A percentile compares a stretch with the other conserved stretches of the same genome.
These are phyloP conservation scores for Penicilliopsis zonata DNA, from an alignment of 495 filamentous ascomycete species.

Conservation along the genomic window DNA sequence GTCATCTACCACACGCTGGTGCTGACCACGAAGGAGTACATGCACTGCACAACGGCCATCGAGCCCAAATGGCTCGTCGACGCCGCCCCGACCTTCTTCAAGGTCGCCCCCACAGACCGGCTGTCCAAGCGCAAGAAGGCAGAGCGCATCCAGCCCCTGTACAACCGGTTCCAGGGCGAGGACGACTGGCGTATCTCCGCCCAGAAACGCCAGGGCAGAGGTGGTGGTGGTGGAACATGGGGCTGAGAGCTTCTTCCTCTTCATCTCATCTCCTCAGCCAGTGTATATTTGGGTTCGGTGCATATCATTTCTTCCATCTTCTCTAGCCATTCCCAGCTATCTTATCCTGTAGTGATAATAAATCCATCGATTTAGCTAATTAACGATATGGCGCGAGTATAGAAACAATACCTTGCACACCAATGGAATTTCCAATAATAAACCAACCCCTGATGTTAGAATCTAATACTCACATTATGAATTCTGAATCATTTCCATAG, in stretches of 20 bases:
- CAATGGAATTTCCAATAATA: too few relatives aligned
- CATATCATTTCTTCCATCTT: constrained; percentile 3
- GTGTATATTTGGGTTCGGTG: too few relatives aligned
- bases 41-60: constrained; percentile 84
- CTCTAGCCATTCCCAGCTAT: too few relatives aligned
- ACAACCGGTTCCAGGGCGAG: constrained; percentile 81
- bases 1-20: constrained; percentile 87
- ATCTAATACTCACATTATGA: too few relatives aligned
- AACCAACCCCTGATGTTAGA: too few relatives aligned
- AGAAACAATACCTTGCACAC: too few relatives aligned
- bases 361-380: too few relatives aligned
- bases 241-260: too few relatives aligned
- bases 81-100: constrained; percentile 95
- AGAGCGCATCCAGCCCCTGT: constrained; percentile 86
- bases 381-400: too few relatives aligned
- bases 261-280: too few relatives aligned
- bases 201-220: constrained; percentile 75
- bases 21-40: constrained; percentile 92
- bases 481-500: too few relatives aligned
- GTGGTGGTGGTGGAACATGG: constrained; percentile 93
- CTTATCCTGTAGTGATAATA: too few relatives aligned
- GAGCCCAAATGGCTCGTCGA: constrained; percentile 89
- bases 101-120: constrained; percentile 81
- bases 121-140: constrained; percentile 87
- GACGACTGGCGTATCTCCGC: constrained; percentile 92